Base-by-base conservation (phyloP, 228 moss, liverwort and hornwort genomes). In the Sphagnum magellanicum region DNA sequence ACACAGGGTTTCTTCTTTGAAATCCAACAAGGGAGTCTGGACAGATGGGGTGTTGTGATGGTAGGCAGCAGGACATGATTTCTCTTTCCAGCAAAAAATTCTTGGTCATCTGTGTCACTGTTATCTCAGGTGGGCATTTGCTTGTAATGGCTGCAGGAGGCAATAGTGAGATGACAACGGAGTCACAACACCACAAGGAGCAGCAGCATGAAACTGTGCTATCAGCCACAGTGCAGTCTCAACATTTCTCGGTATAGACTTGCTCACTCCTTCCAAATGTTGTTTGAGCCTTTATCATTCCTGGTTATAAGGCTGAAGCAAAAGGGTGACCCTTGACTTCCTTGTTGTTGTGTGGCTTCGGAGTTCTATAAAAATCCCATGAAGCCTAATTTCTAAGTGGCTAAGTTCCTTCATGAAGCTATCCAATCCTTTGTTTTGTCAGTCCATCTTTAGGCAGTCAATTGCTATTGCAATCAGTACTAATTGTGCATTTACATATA, bases 141-240 rank as follows among this genome's bases (percentile, higher is more conserved):
- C 72, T 68, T 72, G 62, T 16, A 16, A 58, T 60, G 46, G 62
- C 67, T 75, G 79, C 84, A 96, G 96, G 86, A 66, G 95, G 96
- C 68, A 80, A 72, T 70, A 79, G 86, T 73, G 93, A 96, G 61
- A 67, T 92, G 67, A 73, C 78, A 15, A 74, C 91, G 61, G 96
- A 96, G 53, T 81, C 93, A 81, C 94, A 79, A 68, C 81, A 90
- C 51, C 94, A 95, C 60, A 96, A 96, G 73, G 96, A 96, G 65
- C 95, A 90, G 79, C 96, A 93, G 67, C 96, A 91, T 6, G 91
- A 96, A 16, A 87, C 84, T 61, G 74, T 87, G 16, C 78, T 93
- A 63, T 79, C 79, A 61, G 81, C 84, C 71, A 81, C 89, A 57
- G 87, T 93, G 70, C 96, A 93, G 79, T 81, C 91, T 59, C 96